Conservation (phyloP, 345 rosid genomes). For the Eutrema yunnanense region DNA sequence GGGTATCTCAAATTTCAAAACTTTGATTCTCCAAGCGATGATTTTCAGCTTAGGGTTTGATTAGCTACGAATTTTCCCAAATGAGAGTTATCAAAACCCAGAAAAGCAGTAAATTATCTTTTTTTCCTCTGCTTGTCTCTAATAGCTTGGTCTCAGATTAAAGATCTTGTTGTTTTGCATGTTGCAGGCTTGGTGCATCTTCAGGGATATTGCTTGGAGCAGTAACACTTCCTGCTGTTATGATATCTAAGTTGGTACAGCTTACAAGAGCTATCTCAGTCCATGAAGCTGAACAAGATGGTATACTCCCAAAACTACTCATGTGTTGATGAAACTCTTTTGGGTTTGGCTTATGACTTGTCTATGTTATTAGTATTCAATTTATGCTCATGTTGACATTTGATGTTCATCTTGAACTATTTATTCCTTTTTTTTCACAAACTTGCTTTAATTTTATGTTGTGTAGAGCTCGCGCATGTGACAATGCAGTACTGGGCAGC, state of each 20-base stretch:
- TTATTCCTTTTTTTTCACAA: neutral
- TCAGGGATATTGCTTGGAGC: conserved; percentile 88
- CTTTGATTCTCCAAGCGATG: neutral
- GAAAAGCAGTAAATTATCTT: too few species aligned
- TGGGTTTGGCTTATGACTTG: neutral
- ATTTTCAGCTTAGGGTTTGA: neutral
- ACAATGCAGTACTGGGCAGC: conserved; percentile 83
- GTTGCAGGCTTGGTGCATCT: conserved; percentile 64
- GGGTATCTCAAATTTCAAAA: neutral
- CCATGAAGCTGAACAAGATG: conserved; percentile 47
- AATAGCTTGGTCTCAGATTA: neutral
- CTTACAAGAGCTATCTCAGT: conserved; percentile 53
- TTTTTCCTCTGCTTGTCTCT: too few species aligned
- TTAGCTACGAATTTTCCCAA: neutral
- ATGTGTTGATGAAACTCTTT: neutral
- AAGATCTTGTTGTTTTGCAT: neutral
- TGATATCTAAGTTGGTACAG: conserved; percentile 73
- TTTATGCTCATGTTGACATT: neutral
- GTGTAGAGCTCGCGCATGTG: conserved; percentile 55
- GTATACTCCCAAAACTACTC: conserved; percentile 20
- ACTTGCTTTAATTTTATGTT: neutral
- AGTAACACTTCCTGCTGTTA: conserved; percentile 69
- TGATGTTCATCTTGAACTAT: neutral
- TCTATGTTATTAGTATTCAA: too few species aligned
- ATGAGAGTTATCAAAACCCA: neutral